These are phyloP conservation scores for Asterophora lycoperdoides DNA, from an alignment of 768 basidiomycete genomes.

Conservation along the genomic window DNA sequence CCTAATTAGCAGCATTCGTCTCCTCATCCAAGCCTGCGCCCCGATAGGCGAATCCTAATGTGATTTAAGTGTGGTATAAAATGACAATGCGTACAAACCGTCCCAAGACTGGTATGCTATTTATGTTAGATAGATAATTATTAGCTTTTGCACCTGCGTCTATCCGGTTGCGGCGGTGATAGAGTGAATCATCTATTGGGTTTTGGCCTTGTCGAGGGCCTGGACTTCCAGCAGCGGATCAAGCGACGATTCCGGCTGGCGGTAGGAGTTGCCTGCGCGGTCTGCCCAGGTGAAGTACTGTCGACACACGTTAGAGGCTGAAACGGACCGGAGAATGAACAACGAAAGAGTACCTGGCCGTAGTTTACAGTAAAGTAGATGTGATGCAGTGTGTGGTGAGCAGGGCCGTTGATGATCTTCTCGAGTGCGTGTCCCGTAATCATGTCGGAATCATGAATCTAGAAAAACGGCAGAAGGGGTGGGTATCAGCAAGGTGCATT, in stretches of 20 bases:
- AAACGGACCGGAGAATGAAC: neutral
- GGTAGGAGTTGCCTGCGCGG: slow-evolving; percentile 77
- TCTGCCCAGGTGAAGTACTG: slow-evolving; percentile 98
- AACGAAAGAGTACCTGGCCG: slow-evolving; percentile 59
- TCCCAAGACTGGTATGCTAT: slow-evolving; percentile 1
- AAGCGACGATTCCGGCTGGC: slow-evolving; percentile 75
- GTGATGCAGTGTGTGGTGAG: slow-evolving; percentile 96
- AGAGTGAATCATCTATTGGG: slow-evolving; percentile 16
- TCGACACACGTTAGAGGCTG: slow-evolving; percentile 11
- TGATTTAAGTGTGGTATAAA: neutral
- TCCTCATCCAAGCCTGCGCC: no score
- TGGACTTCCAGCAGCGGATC: slow-evolving; percentile 81
- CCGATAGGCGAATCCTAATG: no score
- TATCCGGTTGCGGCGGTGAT: neutral
- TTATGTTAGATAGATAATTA: slow-evolving; percentile 10
- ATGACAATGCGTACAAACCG: slow-evolving; percentile 9
- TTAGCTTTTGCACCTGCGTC: neutral
- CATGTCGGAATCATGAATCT: slow-evolving; percentile 99
- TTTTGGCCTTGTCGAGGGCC: slow-evolving; percentile 21
- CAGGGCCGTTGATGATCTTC: slow-evolving; percentile 93
- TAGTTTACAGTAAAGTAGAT: slow-evolving; percentile 97
- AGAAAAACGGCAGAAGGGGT: neutral
- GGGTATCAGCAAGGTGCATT: neutral
- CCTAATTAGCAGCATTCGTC: no score
- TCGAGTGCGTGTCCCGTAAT: slow-evolving; percentile 87